Percentiles rank a stretch among this genome's conserved stretches.
These are phyloP conservation scores for Curvularia sp. DNA, from an alignment of 2,329 filamentous ascomycete species.

Conservation along the genomic window DNA sequence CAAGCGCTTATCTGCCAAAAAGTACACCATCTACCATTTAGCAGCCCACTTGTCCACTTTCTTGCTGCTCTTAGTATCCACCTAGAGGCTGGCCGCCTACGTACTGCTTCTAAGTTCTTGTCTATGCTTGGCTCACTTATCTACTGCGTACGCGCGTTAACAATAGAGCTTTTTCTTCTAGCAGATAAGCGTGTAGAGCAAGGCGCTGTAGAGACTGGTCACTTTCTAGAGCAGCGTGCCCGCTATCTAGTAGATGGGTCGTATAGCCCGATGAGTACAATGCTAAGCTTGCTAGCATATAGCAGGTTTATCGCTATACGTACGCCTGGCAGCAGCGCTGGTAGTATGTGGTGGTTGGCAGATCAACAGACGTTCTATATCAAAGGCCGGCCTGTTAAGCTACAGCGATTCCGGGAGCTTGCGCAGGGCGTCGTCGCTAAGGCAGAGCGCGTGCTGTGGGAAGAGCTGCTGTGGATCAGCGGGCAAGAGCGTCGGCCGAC, in stretches of 20 bases:
- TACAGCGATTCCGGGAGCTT: too few relatives aligned
- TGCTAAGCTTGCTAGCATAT: neutral
- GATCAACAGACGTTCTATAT: too few relatives aligned
- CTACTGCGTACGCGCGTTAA: neutral
- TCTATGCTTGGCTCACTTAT: neutral
- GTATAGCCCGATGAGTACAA: neutral
- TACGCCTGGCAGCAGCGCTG: neutral
- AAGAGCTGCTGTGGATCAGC: too few relatives aligned
- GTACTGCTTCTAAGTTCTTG: neutral
- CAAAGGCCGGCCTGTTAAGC: too few relatives aligned
- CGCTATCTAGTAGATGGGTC: neutral
- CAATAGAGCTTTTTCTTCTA: neutral
- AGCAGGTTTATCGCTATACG: neutral
- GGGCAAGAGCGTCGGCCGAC: too few relatives aligned
- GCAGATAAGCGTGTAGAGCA: neutral
- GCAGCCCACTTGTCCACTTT: neutral
- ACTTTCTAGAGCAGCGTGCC: neutral
- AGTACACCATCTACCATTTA: neutral
- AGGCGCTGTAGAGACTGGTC: neutral
- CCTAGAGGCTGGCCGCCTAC: neutral
- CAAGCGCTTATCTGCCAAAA: neutral
- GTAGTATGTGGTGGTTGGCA: neutral
- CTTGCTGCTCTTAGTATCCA: neutral
- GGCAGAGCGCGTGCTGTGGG: too few relatives aligned
- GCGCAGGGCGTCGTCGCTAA: too few relatives aligned